A percentile compares a stretch with the other conserved stretches of the same genome.
phyloP scores from a whole-genome alignment of 306 rosid genomes.

The Macrotyloma uniflorum region DNA sequence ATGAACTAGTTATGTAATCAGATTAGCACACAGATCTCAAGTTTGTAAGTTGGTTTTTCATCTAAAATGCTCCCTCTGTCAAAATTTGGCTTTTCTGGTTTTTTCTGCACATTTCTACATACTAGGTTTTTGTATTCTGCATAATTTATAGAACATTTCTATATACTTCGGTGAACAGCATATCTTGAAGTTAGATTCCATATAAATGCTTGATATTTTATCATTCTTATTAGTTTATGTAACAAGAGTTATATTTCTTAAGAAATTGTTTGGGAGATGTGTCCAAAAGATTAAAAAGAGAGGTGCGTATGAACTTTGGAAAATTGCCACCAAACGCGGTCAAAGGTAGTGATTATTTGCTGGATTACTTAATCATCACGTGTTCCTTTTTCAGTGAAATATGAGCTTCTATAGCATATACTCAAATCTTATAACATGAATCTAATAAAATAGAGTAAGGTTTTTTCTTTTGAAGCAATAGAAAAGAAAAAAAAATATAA shows the following conservation, averaged over 20 bases:
- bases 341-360: conserved; percentile 40
- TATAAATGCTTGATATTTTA: not conserved
- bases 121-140: not conserved
- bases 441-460: not conserved
- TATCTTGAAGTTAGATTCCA: not conserved
- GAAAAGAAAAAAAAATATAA: not conserved
- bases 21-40: not conserved
- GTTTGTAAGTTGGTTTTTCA: not conserved
- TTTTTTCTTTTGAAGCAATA: not conserved
- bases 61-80: not conserved
- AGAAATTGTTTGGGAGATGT: conserved; percentile 4
- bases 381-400: conserved; percentile 30
- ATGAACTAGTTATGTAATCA: not conserved
- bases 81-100: too few species aligned
- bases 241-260: not conserved
- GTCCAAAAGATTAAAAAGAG: conserved; percentile 30
- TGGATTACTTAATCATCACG: conserved; percentile 42
- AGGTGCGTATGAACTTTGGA: conserved; percentile 4
- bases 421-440: conserved; percentile 7
- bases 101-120: not conserved
- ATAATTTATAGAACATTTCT: too few species aligned
- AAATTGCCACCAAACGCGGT: conserved; percentile 44
- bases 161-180: not conserved
- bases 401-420: not conserved
- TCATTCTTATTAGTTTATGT: not conserved